These are phyloP conservation scores for Hypsizygus marmoreus DNA, from an alignment of 768 basidiomycete genomes.

Conservation along the genomic window DNA sequence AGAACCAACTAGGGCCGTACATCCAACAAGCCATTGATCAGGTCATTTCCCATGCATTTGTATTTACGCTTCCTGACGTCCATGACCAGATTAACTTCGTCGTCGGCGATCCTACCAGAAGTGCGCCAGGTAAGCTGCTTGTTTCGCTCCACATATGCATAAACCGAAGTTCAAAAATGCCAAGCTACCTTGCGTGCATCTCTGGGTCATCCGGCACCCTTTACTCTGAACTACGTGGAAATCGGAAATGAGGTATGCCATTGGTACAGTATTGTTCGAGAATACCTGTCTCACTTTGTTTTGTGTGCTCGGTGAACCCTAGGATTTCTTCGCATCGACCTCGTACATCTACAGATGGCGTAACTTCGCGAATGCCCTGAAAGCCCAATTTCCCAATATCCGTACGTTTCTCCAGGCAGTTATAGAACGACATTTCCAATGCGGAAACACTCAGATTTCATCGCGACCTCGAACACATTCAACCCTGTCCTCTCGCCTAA, in stretches of 20 bases:
- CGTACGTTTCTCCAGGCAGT: constrained; percentile 27
- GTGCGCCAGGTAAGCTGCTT: constrained; percentile 31
- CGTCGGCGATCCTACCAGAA: constrained; percentile 45
- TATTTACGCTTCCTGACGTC: background rate
- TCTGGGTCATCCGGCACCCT: constrained; percentile 57
- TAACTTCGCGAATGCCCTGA: constrained; percentile 41
- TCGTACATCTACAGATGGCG: constrained; percentile 50
- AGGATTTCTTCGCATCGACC: constrained; percentile 24
- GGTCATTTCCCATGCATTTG: constrained; percentile 6
- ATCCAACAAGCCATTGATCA: constrained; percentile 61
- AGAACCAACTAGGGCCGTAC: constrained; percentile 44
- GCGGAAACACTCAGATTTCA: constrained; percentile 41
- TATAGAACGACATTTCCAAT: background rate
- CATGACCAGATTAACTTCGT: constrained; percentile 54
- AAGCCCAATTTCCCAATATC: constrained; percentile 46
- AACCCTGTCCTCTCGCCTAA: constrained; percentile 44
- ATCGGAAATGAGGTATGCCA: constrained; percentile 56
- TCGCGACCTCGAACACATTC: constrained; percentile 45
- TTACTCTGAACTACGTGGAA: constrained; percentile 49
- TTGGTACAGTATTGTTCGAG: too few relatives aligned
- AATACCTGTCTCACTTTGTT: too few relatives aligned
- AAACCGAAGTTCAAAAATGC: background rate
- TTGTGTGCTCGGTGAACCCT: too few relatives aligned
- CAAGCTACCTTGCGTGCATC: constrained; percentile 57
- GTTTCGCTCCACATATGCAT: background rate